Evolutionary conservation across 2,329 filamentous ascomycete species (phyloP).

Genomic region (Cytospora piceicola): DNA sequence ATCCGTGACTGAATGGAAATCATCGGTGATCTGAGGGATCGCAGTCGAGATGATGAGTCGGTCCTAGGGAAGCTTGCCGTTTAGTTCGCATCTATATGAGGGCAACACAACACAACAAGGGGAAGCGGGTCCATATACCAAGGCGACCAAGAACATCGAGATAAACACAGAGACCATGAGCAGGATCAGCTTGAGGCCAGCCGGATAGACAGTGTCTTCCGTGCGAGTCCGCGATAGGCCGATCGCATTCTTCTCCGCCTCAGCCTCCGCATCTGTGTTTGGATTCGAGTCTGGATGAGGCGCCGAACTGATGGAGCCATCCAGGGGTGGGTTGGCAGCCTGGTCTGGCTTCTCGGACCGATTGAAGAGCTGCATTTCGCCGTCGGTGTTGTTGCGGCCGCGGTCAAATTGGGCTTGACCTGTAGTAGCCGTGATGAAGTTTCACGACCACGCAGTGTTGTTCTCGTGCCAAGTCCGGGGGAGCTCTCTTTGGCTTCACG

Average conservation of each 20-base stretch:
- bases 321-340: constrained; percentile 4
- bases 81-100: neutral
- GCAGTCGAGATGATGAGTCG: constrained; percentile 44
- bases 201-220: constrained; percentile 40
- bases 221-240: constrained; percentile 33
- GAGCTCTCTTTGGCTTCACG: neutral
- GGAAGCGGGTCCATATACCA: constrained; percentile 32
- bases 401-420: neutral
- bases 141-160: constrained; percentile 45
- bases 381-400: neutral
- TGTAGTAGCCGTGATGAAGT: neutral
- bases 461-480: neutral
- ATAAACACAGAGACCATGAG: constrained; percentile 42
- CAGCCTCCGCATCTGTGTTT: constrained; percentile 7
- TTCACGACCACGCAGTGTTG: neutral
- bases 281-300: constrained; percentile 1
- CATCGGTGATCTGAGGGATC: constrained; percentile 45
- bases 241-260: constrained; percentile 19
- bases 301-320: constrained; percentile 10
- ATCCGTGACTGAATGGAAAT: constrained; percentile 44
- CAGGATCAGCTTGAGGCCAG: constrained; percentile 39
- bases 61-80: constrained; percentile 34
- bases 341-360: constrained; percentile 26
- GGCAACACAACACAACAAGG: neutral
- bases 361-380: constrained; percentile 26